A percentile compares a stretch with the other conserved stretches of the same genome.
These are phyloP conservation scores for Colletotrichum navitas DNA, from an alignment of 2,329 filamentous ascomycete genomes.

Conservation along the genomic window DNA sequence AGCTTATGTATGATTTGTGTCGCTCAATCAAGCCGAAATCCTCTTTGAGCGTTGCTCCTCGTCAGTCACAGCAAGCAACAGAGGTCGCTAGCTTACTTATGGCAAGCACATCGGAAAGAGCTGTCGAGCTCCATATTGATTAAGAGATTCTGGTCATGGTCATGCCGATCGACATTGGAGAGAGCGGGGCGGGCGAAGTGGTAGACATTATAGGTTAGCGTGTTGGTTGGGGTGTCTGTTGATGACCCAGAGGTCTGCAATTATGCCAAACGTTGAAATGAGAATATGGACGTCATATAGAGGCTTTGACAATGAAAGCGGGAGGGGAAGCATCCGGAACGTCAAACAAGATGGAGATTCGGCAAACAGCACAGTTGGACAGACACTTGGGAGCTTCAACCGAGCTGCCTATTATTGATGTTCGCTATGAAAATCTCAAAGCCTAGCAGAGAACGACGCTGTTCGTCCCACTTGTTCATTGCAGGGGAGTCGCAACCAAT, in stretches of 20 bases:
- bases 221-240: neutral
- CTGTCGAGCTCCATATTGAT: neutral
- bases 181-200: neutral
- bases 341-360: neutral
- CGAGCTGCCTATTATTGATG: no score
- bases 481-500: no score
- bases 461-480: no score
- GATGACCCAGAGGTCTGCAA: neutral
- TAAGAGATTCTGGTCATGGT: conserved; percentile 1
- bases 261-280: no score
- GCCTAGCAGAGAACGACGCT: no score
- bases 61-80: neutral
- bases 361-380: neutral
- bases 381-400: no score
- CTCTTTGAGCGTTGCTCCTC: neutral
- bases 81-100: neutral
- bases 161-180: conserved; percentile 15
- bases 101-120: conserved; percentile 12
- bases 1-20: neutral
- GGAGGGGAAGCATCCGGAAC: neutral
- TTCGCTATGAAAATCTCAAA: no score
- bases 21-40: neutral
- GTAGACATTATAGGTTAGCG: neutral
- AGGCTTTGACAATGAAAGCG: no score
- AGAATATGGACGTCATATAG: neutral